Evolutionary conservation across 83 land plant species (phyloP).

Genomic region (Diphasiastrum complanatum): DNA sequence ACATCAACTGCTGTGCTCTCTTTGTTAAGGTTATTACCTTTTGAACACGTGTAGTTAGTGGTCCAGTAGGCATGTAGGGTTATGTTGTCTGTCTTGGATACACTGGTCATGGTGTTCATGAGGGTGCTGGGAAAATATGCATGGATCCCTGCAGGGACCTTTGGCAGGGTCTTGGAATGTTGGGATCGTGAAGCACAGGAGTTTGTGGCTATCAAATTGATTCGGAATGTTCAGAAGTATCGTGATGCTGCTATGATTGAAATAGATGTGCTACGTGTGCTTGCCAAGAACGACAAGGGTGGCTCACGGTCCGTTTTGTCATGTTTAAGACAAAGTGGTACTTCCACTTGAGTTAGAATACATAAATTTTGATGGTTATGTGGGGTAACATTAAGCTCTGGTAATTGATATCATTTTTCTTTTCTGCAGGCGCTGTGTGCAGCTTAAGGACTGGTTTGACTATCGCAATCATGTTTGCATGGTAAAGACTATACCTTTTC

Average conservation of each 20-base stretch:
- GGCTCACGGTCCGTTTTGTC: slow-evolving; percentile 47
- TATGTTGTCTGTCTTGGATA: no score
- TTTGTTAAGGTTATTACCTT: no score
- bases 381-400: not conserved
- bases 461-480: slow-evolving; percentile 39
- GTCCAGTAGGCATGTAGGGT: slow-evolving; percentile 38
- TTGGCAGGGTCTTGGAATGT: slow-evolving; percentile 93
- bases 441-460: slow-evolving; percentile 35
- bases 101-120: slow-evolving; percentile 42
- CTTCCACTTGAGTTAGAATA: not conserved
- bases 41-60: not conserved
- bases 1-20: no score
- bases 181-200: slow-evolving; percentile 77
- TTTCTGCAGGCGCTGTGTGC: slow-evolving; percentile 35
- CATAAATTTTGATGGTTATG: not conserved
- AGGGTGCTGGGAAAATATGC: slow-evolving; percentile 38
- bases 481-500: no score
- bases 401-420: not conserved
- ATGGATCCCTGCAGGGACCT: slow-evolving; percentile 54
- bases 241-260: slow-evolving; percentile 93
- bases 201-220: slow-evolving; percentile 75
- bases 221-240: slow-evolving; percentile 68
- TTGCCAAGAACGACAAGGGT: slow-evolving; percentile 52
- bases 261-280: slow-evolving; percentile 61
- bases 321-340: not conserved